Evolutionary conservation across 345 rosid species (phyloP), one percentile per base, ranked within the genome.

Genomic region (Odontarrhena argentea): DNA sequence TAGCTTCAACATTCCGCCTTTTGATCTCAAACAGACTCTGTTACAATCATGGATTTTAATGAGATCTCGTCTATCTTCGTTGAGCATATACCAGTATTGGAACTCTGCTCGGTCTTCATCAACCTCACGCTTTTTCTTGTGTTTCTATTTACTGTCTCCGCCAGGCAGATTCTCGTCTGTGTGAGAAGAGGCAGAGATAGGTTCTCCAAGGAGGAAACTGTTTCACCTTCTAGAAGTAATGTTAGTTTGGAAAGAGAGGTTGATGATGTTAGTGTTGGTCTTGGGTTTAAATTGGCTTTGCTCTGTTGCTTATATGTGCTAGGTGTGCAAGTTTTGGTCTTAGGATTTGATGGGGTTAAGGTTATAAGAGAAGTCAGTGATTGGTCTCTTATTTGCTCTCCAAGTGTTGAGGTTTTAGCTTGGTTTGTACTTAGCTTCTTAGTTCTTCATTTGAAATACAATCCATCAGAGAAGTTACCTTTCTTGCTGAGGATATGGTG

Each of bases 401-500:
- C 97, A 69, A 82, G 80, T 67, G 79, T 85, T 10, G 94, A 83
- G 63, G 77, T 83, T 72, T 79, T 95, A 77, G 86, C 97, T 66
- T 95, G 99, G 97, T 69, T 83, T 74, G 78, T 87, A 6, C 65
- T 95, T 78, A 87, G 91, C 76, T 84, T 84, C 77, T 82, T 78
- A 13, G 75, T 83, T 80, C 84, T 95, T 75, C 91, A 86, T 71
- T 87, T 88, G 78, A 91, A 86, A 71, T 87, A 86, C 68, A 91
- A 91, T 71, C 70, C 73, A 14, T 81, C 78, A 9, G 90, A 87
- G 84, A 88, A 81, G 74, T 84, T 91, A 79, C 93, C 96, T 2
- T 49, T 82, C 38, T 76, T 89, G 80, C 56, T 87, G 72, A 87
- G 99, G 80, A 40, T 86, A 42, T 95, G 97, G 99, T 95, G 99